Percentiles rank a stretch among this genome's conserved stretches.
Evolutionary conservation across 2,329 filamentous ascomycete genomes (phyloP).

Genomic region (Penicillium sp.): DNA sequence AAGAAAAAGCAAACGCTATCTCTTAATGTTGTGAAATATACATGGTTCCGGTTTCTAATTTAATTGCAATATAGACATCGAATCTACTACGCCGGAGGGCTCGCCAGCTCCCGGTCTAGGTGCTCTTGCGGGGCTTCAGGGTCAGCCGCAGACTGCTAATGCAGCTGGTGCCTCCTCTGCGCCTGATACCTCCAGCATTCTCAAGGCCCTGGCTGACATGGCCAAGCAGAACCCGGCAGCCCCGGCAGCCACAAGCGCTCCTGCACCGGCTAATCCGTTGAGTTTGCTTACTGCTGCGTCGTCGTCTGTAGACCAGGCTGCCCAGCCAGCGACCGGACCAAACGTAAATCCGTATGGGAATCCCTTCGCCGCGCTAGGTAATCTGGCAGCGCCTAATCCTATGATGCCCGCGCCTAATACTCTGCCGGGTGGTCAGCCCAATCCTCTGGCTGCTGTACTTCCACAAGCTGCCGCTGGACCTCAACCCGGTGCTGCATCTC

Average conservation of each 20-base stretch:
- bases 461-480: slow-evolving; percentile 33
- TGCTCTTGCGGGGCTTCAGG: slow-evolving; percentile 32
- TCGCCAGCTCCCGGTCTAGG: slow-evolving; percentile 46
- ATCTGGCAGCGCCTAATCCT: slow-evolving; percentile 30
- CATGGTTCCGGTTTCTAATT: background rate
- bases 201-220: slow-evolving; percentile 76
- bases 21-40: background rate
- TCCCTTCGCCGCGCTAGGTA: slow-evolving; percentile 46
- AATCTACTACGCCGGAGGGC: slow-evolving; percentile 66
- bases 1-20: background rate
- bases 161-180: slow-evolving; percentile 31
- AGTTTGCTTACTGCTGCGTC: slow-evolving; percentile 43
- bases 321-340: slow-evolving; percentile 43
- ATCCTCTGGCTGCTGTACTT: slow-evolving; percentile 41
- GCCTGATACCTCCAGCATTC: slow-evolving; percentile 61
- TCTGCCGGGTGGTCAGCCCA: slow-evolving; percentile 33
- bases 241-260: slow-evolving; percentile 35
- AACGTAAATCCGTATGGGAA: slow-evolving; percentile 55
- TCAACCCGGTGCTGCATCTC: slow-evolving; percentile 23
- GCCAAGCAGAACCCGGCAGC: slow-evolving; percentile 66
- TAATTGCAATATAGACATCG: slow-evolving; percentile 47
- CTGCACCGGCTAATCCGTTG: slow-evolving; percentile 41
- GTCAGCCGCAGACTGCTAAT: slow-evolving; percentile 23
- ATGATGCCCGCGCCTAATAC: slow-evolving; percentile 40
- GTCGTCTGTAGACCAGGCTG: slow-evolving; percentile 44